phyloP scores from a whole-genome alignment of 345 rosid species.

The Corchorus olitorius region DNA sequence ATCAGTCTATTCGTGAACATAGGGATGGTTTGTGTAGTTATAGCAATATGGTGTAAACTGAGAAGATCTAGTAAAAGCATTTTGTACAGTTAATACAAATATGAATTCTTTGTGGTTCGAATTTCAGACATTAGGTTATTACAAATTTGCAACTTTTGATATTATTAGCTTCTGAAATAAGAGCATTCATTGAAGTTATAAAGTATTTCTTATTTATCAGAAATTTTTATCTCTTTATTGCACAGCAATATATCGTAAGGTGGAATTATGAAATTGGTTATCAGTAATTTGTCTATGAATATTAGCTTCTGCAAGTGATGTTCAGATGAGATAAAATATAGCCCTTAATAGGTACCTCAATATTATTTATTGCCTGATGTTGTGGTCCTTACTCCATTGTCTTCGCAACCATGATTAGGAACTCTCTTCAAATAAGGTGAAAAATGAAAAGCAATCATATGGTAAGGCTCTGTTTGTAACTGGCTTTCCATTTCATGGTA shows the following conservation, averaged over 20 bases:
- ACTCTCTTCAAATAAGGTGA: background rate
- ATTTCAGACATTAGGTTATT: background rate
- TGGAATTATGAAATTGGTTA: too few relatives aligned
- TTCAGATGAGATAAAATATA: background rate
- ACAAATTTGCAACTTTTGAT: background rate
- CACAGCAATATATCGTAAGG: too few relatives aligned
- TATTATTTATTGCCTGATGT: background rate
- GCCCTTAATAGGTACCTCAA: background rate
- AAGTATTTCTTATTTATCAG: background rate
- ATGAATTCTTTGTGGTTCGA: background rate
- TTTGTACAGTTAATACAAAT: background rate
- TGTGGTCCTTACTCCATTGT: background rate
- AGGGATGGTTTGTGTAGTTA: background rate
- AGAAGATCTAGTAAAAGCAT: background rate
- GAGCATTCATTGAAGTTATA: background rate
- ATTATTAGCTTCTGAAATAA: background rate
- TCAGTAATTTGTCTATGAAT: too few relatives aligned
- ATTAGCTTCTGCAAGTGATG: background rate
- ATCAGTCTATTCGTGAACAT: background rate
- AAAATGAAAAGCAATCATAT: background rate
- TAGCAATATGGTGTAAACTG: background rate
- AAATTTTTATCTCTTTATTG: background rate
- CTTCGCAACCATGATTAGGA: background rate
- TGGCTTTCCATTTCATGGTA: background rate
- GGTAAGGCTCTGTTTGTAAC: background rate